Conservation (phyloP, 768 basidiomycete species). For the Boletus subcaerulescens region DNA sequence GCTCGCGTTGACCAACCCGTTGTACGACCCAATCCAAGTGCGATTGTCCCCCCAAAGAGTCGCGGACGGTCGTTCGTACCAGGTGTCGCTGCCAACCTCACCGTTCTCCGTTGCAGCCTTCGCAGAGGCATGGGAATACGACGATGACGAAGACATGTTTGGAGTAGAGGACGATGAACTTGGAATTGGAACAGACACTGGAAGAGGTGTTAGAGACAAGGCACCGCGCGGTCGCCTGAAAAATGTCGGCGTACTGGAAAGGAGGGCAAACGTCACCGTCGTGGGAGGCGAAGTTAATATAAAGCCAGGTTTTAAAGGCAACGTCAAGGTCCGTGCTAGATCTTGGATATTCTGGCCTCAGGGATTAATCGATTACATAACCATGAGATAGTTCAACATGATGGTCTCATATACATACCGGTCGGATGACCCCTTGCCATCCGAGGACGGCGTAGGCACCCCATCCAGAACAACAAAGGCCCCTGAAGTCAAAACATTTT, state of each 20-base stretch:
- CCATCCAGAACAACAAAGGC: conserved; percentile 45
- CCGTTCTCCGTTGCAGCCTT: conserved; percentile 85
- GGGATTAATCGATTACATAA: conserved; percentile 1
- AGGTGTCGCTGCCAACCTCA: conserved; percentile 72
- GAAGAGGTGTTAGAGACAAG: conserved; percentile 43
- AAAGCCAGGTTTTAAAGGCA: conserved; percentile 72
- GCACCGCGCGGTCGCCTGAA: conserved; percentile 47
- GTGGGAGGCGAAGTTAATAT: conserved; percentile 89
- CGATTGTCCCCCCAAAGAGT: conserved; percentile 74
- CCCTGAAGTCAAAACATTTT: conserved; percentile 82
- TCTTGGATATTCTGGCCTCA: not conserved
- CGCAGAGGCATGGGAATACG: conserved; percentile 98
- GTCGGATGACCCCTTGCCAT: conserved; percentile 76
- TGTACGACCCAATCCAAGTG: conserved; percentile 94
- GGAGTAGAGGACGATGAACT: conserved; percentile 44
- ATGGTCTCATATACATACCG: conserved; percentile 92
- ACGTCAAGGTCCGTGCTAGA: conserved; percentile 72
- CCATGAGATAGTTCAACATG: conserved; percentile 91
- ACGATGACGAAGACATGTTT: conserved; percentile 88
- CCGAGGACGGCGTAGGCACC: conserved; percentile 55
- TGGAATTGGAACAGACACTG: conserved; percentile 28
- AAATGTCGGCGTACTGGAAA: conserved; percentile 80
- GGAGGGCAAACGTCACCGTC: conserved; percentile 83
- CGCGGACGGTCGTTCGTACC: conserved; percentile 50
- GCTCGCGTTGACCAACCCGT: conserved; percentile 87